phyloP scores from a whole-genome alignment of 2,329 filamentous ascomycete genomes.

The Trichoderma pleuroti region DNA sequence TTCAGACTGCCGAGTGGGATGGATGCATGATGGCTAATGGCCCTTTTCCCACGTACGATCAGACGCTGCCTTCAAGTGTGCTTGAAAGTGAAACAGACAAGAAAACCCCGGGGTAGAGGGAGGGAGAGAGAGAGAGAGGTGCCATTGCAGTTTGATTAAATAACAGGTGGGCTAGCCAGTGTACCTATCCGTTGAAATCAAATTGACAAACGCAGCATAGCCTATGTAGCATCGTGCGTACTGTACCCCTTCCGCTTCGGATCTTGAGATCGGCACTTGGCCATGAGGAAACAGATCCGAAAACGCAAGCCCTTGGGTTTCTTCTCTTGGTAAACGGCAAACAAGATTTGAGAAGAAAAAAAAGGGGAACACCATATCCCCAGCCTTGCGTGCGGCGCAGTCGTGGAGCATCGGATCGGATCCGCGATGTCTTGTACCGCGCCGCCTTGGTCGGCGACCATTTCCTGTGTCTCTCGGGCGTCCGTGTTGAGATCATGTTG shows the following conservation, averaged over 20 bases:
- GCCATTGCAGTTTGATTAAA: neutral
- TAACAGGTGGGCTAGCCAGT: neutral
- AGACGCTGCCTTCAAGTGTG: neutral
- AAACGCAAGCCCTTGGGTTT: neutral
- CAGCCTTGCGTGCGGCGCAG: neutral
- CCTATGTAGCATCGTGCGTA: neutral
- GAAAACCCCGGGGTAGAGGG: constrained; percentile 9
- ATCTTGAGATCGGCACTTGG: neutral
- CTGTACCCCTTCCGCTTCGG: neutral
- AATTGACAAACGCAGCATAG: neutral
- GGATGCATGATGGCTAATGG: neutral
- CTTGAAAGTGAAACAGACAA: neutral
- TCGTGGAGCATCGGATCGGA: neutral
- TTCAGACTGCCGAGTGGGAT: neutral
- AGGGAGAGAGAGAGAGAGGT: constrained; percentile 13
- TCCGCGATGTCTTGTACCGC: neutral
- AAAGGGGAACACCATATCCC: neutral
- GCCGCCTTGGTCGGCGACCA: neutral
- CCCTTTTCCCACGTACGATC: neutral
- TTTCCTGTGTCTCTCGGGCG: neutral
- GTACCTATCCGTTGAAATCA: neutral
- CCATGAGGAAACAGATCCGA: neutral
- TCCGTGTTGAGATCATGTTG: neutral
- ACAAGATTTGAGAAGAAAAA: too few relatives aligned
- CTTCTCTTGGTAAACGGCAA: neutral